phyloP scores from a whole-genome alignment of 305 asterid genomes.

The Solanum hybrid region DNA sequence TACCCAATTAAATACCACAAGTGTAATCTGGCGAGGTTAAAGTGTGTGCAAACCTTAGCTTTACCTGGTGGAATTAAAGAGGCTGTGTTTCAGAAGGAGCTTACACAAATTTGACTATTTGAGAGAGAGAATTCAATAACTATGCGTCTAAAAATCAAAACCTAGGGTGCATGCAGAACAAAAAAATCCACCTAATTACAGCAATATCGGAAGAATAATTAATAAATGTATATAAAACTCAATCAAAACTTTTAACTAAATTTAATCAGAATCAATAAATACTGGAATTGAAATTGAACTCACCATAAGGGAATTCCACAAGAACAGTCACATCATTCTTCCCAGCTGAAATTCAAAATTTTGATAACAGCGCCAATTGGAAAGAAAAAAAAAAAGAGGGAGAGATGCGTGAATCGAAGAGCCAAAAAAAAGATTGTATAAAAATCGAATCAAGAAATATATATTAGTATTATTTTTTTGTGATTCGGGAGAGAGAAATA shows the following conservation, averaged over 20 bases:
- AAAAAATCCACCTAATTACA: background rate
- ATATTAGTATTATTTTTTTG: background rate
- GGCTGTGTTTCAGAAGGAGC: background rate
- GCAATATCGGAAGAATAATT: background rate
- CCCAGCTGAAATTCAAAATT: background rate
- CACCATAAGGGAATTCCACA: background rate
- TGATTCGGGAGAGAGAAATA: background rate
- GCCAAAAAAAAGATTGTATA: background rate
- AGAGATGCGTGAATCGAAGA: background rate
- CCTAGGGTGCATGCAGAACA: conserved; percentile 15
- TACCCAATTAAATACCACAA: background rate
- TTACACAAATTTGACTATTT: background rate
- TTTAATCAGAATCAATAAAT: background rate
- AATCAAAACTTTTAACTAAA: background rate
- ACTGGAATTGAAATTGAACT: background rate
- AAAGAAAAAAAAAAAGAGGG: background rate
- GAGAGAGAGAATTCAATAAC: background rate
- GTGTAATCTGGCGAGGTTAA: background rate
- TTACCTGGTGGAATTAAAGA: background rate
- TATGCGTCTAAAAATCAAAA: background rate
- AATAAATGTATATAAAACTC: background rate
- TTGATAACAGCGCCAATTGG: background rate
- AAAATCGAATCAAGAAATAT: background rate
- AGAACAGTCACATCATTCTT: background rate
- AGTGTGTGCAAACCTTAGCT: background rate